Evolutionary conservation across 768 basidiomycete species (phyloP), one percentile per base, ranked within the genome.

Genomic region (Daedalea quercina): DNA sequence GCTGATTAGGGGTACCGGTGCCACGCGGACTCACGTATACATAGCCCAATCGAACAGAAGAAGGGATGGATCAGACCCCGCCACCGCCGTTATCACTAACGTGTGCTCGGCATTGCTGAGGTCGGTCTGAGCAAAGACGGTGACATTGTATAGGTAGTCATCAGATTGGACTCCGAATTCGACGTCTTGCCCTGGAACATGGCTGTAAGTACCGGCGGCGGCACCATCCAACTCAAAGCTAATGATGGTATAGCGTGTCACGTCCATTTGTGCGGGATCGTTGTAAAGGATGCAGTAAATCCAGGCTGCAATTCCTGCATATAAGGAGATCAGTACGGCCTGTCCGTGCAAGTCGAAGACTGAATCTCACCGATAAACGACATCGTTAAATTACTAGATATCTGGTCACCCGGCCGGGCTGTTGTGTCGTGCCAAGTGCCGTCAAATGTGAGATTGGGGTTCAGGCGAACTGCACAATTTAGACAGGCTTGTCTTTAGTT

Each of bases 371-470:
- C 37, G 37, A 3, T 40, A 15, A 40, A 40, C 19, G 7, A 6
- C 13, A 40, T 6, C 4, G 37, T 40, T 6, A 40, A 6, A 15
- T 15, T 8, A 15, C 17, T 7, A 22, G 9, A 7, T 9, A 25
- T 26, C 7, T 3, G 6, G 17, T 6, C 19, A 15, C 6, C 15
- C 15, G 37, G 37, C 8, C 17, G 7, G 37, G 37, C 54, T 1
- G 52, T 53, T 1, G 48, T 44, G 33, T 56, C 58, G 20, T 54
- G 55, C 58, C 58, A 59, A 11, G 55, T 59, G 9, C 42, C 22
- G 13, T 46, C 22, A 44, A 50, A 51, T 6, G 51, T 46, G 3
- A n/a, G 25, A 15, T 17, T 24, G 12, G 53, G 8, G 20, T 57
- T 53, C 8, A 51, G 47, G 0, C 47, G 23, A 19, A 54, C 55